Percentiles rank a stretch among this genome's conserved stretches.
Evolutionary conservation across 139 green algal species (phyloP).

Genomic region (Raphidocelis subcapitata): DNA sequence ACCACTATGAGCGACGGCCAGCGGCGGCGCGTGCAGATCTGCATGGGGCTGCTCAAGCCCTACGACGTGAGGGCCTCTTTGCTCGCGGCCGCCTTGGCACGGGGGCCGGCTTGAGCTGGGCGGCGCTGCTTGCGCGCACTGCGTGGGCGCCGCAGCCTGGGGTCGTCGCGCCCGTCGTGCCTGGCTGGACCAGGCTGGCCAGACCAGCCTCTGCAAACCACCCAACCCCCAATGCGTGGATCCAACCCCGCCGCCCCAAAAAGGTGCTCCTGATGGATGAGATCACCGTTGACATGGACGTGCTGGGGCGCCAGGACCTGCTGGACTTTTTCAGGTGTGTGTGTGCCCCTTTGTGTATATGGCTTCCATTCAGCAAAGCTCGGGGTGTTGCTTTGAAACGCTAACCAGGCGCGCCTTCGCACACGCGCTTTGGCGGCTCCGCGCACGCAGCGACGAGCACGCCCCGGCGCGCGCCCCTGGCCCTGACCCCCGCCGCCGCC

Average conservation of each 20-base stretch:
- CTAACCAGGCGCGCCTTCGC: no score
- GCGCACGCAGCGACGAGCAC: no score
- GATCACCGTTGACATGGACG: conserved; percentile 98
- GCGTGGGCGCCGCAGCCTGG: no score
- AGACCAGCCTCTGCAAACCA: no score
- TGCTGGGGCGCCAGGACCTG: conserved; percentile 91
- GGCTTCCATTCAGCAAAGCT: background rate
- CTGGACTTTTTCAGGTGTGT: conserved; percentile 88
- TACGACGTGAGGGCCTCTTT: conserved; percentile 67
- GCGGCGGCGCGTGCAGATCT: conserved; percentile 93
- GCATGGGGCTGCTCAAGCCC: conserved; percentile 91
- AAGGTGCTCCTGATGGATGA: conserved; percentile 97
- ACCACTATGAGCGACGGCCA: conserved; percentile 96
- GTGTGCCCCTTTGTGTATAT: conserved; percentile 33
- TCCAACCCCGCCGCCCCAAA: conserved; percentile 28
- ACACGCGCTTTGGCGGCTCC: no score
- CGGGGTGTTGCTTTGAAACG: background rate
- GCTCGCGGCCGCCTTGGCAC: background rate
- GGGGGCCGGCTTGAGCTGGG: background rate
- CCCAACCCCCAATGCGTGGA: no score
- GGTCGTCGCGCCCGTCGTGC: background rate
- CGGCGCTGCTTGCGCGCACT: background rate
- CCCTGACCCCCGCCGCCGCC: no score
- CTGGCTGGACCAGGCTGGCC: no score
- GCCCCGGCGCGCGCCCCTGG: no score